These are phyloP conservation scores for Pleurotus tuber-regium DNA, from an alignment of 768 basidiomycete genomes.

Conservation along the genomic window DNA sequence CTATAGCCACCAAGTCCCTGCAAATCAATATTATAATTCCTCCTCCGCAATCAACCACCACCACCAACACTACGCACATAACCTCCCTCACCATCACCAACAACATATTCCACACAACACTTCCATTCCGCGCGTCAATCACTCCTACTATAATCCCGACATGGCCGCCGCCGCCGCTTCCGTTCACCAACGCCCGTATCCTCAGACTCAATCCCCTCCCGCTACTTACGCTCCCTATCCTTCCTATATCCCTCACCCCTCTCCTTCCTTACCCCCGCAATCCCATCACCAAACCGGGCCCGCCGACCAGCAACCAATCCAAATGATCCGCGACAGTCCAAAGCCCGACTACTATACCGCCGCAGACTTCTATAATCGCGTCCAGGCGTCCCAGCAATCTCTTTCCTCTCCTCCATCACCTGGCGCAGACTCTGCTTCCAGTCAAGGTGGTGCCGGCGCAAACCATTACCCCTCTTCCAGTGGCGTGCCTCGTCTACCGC, in stretches of 20 bases:
- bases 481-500: constrained; percentile 62
- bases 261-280: constrained; percentile 38
- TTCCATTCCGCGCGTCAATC: background rate
- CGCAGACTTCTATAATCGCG: constrained; percentile 53
- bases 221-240: constrained; percentile 33
- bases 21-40: background rate
- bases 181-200: constrained; percentile 27
- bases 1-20: background rate
- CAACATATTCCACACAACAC: too few species aligned
- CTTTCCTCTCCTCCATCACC: constrained; percentile 29
- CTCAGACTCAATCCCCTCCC: constrained; percentile 31
- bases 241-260: constrained; percentile 37
- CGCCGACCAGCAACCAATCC: constrained; percentile 1
- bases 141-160: background rate
- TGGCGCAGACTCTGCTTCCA: constrained; percentile 26
- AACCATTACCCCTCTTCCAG: constrained; percentile 55
- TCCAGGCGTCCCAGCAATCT: constrained; percentile 28
- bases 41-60: constrained; percentile 1
- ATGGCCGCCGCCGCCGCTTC: constrained; percentile 23
- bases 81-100: constrained; percentile 9
- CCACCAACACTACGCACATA: background rate
- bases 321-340: constrained; percentile 23
- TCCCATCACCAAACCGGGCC: constrained; percentile 31
- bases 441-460: constrained; percentile 37
- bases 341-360: constrained; percentile 51